phyloP scores from a whole-genome alignment of 2,329 filamentous ascomycete species.

The Exophiala calicioides region DNA sequence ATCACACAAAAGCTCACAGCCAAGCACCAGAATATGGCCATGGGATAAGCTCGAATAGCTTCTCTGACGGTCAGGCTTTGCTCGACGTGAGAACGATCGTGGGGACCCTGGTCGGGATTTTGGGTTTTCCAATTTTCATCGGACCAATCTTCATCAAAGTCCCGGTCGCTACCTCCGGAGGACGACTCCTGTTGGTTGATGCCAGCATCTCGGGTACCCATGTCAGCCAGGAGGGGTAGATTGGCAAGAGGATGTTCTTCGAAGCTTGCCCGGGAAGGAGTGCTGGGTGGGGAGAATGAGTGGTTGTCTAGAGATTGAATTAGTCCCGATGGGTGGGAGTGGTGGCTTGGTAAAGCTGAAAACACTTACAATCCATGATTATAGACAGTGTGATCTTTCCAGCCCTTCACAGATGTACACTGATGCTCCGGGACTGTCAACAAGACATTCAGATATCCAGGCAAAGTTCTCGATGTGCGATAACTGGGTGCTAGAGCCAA shows the following conservation, averaged over 20 bases:
- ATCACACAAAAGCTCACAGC: conserved; percentile 60
- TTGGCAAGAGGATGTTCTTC: conserved; percentile 11
- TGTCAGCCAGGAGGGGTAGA: conserved; percentile 13
- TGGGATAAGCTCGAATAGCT: conserved; percentile 55
- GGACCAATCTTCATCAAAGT: neutral
- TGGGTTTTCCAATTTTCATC: conserved; percentile 4
- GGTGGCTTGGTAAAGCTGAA: neutral
- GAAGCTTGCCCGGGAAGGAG: conserved; percentile 7
- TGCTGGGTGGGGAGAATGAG: conserved; percentile 5
- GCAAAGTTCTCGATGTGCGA: too few relatives aligned
- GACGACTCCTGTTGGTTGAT: neutral
- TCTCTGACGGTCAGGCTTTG: conserved; percentile 35
- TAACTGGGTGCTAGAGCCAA: too few relatives aligned
- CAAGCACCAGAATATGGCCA: conserved; percentile 58
- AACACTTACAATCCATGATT: too few relatives aligned
- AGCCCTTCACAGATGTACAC: too few relatives aligned
- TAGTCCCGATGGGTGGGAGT: neutral
- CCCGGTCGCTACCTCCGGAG: neutral
- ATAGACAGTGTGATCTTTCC: too few relatives aligned
- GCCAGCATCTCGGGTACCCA: neutral
- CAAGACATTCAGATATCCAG: too few relatives aligned
- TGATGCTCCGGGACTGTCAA: too few relatives aligned
- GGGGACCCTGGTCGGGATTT: conserved; percentile 5
- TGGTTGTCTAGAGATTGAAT: conserved; percentile 4
- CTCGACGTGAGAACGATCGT: conserved; percentile 14